Evolutionary conservation across 345 rosid species (phyloP).

Genomic region (Chamaenerion angustifolium): DNA sequence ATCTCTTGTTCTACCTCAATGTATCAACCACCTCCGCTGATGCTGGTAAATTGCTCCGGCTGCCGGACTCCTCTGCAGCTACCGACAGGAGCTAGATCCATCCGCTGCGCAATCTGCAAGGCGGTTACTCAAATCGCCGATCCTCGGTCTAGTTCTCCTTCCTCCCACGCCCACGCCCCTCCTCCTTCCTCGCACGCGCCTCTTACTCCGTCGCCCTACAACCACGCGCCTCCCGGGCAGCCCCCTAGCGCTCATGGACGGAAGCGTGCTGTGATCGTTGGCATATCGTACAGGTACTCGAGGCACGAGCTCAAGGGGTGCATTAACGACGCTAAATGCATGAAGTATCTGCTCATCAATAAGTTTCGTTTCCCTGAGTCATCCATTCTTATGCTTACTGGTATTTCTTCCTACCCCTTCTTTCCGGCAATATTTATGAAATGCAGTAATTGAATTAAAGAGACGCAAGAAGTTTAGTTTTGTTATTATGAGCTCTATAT

Average conservation of each 20-base stretch:
- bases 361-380: conserved; percentile 51
- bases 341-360: conserved; percentile 65
- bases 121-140: conserved; percentile 58
- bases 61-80: conserved; percentile 71
- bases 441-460: too few species aligned
- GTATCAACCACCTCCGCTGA: conserved; percentile 26
- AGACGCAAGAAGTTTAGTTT: too few species aligned
- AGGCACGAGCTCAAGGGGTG: conserved; percentile 81
- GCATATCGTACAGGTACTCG: conserved; percentile 56
- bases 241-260: conserved; percentile 49
- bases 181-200: conserved; percentile 1
- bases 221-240: conserved; percentile 37
- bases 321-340: conserved; percentile 81
- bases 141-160: conserved; percentile 38
- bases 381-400: conserved; percentile 76
- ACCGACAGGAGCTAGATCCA: conserved; percentile 60
- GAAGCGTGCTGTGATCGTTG: conserved; percentile 69
- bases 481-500: too few species aligned
- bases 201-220: conserved; percentile 16
- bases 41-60: conserved; percentile 59
- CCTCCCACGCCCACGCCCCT: conserved; percentile 11
- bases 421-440: too few species aligned
- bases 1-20: not conserved
- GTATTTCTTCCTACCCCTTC: conserved; percentile 12
- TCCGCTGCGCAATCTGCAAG: conserved; percentile 67